phyloP scores from a whole-genome alignment of 129 eudicot genomes.

The Apium graveolens region DNA sequence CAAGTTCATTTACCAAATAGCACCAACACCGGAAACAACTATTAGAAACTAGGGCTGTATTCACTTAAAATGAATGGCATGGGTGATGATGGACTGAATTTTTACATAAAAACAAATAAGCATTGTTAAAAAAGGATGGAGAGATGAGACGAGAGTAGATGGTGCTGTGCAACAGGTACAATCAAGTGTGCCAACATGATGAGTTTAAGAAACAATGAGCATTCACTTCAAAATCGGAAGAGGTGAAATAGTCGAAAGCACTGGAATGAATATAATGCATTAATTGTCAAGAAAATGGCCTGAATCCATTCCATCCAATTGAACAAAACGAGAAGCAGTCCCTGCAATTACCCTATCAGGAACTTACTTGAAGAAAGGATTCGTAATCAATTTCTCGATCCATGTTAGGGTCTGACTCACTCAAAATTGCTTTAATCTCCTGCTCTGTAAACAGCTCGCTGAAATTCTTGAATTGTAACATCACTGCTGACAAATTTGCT shows the following conservation, averaged over 20 bases:
- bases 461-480: slow-evolving; percentile 50
- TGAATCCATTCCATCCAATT: neutral
- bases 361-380: slow-evolving; percentile 50
- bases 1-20: neutral
- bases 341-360: neutral
- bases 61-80: neutral
- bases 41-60: neutral
- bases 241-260: neutral
- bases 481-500: slow-evolving; percentile 43
- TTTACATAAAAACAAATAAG: neutral
- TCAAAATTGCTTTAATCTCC: slow-evolving; percentile 34
- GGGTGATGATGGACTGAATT: neutral
- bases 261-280: neutral
- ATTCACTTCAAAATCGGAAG: neutral
- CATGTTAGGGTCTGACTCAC: slow-evolving; percentile 37
- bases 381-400: slow-evolving; percentile 53
- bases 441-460: slow-evolving; percentile 29
- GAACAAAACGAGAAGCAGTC: neutral
- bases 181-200: neutral
- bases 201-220: neutral
- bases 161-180: neutral
- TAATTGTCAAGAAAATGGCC: neutral
- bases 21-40: neutral
- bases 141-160: no score
- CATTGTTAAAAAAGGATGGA: no score